Percentiles rank a stretch among this genome's conserved stretches.
Evolutionary conservation across 164 flowering plant species (phyloP).

Genomic region (Aristolochia contorta): DNA sequence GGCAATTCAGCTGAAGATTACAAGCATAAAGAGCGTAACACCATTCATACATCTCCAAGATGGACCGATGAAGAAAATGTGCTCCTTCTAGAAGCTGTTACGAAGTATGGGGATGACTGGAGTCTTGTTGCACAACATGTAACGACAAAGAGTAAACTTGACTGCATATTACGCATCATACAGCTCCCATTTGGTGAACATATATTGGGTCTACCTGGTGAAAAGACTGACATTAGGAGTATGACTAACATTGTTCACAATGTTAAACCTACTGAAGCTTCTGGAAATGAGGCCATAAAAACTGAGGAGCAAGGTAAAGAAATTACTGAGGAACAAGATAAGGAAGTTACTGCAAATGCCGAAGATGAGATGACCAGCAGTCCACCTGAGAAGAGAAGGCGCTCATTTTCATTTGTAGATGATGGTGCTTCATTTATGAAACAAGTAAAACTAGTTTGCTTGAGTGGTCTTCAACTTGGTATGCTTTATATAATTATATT

Average conservation of each 20-base stretch:
- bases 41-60: slow-evolving; percentile 15
- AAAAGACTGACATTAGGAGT: slow-evolving; percentile 18
- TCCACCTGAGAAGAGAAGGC: slow-evolving; percentile 48
- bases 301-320: slow-evolving; percentile 12
- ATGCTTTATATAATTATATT: not conserved
- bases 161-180: slow-evolving; percentile 74
- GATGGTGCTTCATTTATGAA: slow-evolving; percentile 55
- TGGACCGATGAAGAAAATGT: slow-evolving; percentile 87
- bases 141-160: slow-evolving; percentile 59
- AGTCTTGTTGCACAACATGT: slow-evolving; percentile 68
- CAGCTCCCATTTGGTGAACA: slow-evolving; percentile 82
- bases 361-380: slow-evolving; percentile 19
- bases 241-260: slow-evolving; percentile 9
- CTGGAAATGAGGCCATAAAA: slow-evolving; percentile 23
- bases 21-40: slow-evolving; percentile 27
- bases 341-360: slow-evolving; percentile 22
- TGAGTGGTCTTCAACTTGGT: no score
- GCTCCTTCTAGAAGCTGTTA: slow-evolving; percentile 72
- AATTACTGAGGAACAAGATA: slow-evolving; percentile 16
- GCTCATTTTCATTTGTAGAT: slow-evolving; percentile 34
- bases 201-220: slow-evolving; percentile 32
- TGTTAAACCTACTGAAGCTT: slow-evolving; percentile 15
- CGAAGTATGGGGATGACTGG: slow-evolving; percentile 91
- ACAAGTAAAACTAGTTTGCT: slow-evolving; percentile 42
- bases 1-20: slow-evolving; percentile 48